phyloP scores from a whole-genome alignment of 1,284 basidiomycete species.

The Cryptococcus maquisensis region DNA sequence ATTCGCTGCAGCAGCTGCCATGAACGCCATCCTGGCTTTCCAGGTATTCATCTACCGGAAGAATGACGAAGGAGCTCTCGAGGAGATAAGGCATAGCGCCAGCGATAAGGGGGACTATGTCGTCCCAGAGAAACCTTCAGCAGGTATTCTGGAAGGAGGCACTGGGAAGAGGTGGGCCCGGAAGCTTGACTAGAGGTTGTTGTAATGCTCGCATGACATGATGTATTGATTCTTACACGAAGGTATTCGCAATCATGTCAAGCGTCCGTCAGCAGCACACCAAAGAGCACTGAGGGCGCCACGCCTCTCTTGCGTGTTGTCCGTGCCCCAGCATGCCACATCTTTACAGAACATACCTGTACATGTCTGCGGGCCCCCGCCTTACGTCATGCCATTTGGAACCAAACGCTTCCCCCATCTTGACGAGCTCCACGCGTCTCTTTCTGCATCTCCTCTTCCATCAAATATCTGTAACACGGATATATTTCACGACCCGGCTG shows the following conservation, averaged over 20 bases:
- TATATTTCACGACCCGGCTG: neutral
- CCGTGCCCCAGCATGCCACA: no score
- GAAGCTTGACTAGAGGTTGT: constrained; percentile 26
- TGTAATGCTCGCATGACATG: no score
- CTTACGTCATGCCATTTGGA: neutral
- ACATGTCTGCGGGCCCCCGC: no score
- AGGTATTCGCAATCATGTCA: no score
- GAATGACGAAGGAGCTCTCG: constrained; percentile 44
- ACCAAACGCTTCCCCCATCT: neutral
- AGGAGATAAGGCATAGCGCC: constrained; percentile 9
- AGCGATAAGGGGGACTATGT: constrained; percentile 23
- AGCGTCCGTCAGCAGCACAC: no score
- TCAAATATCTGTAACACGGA: constrained; percentile 6
- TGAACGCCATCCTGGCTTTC: constrained; percentile 72
- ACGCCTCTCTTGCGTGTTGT: no score
- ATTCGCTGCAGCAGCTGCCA: constrained; percentile 69
- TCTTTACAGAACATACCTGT: no score
- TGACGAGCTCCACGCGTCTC: no score
- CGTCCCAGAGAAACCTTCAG: constrained; percentile 9
- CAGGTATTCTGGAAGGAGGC: constrained; percentile 5
- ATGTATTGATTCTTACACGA: no score
- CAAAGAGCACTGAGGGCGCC: no score
- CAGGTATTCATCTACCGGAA: constrained; percentile 84
- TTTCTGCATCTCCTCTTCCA: neutral
- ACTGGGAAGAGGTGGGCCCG: constrained; percentile 18